Evolutionary conservation across 495 filamentous ascomycete genomes (phyloP).

Genomic region (Lasiosphaeria hispida): DNA sequence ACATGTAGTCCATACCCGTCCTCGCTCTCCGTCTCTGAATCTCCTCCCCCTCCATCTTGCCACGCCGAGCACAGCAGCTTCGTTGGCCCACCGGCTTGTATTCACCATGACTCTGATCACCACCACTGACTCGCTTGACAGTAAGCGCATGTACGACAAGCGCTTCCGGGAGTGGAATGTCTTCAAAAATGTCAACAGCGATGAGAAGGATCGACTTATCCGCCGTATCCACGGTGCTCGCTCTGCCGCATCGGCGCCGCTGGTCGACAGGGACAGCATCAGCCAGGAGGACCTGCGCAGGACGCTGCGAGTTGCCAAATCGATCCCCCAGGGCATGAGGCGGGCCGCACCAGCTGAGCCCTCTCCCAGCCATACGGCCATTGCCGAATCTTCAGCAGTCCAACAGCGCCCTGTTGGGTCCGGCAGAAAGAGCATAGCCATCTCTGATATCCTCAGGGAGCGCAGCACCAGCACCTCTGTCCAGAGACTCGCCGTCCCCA

Average conservation of each 20-base stretch:
- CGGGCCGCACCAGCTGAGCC: not conserved
- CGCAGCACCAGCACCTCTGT: not conserved
- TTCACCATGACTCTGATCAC: slow-evolving; percentile 27
- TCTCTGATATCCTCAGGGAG: slow-evolving; percentile 27
- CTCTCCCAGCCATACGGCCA: not conserved
- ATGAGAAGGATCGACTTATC: slow-evolving; percentile 23
- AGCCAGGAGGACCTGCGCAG: slow-evolving; percentile 25
- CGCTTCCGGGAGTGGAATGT: slow-evolving; percentile 35
- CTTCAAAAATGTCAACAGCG: slow-evolving; percentile 35
- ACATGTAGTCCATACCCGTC: not conserved
- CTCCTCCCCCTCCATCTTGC: too few relatives aligned
- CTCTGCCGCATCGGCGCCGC: slow-evolving; percentile 4
- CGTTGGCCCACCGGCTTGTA: too few relatives aligned
- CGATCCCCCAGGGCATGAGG: slow-evolving; percentile 19
- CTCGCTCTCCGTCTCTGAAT: not conserved
- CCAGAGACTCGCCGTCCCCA: not conserved
- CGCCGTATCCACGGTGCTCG: slow-evolving; percentile 11
- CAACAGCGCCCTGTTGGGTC: not conserved
- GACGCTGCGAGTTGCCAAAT: slow-evolving; percentile 22
- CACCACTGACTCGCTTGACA: slow-evolving; percentile 26
- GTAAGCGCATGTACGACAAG: slow-evolving; percentile 39
- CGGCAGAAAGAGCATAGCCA: slow-evolving; percentile 20
- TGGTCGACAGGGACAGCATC: slow-evolving; percentile 18
- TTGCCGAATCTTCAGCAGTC: not conserved
- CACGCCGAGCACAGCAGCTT: too few relatives aligned